Base-by-base conservation (phyloP, 1,284 basidiomycete species). In the Meira miltonrushii region DNA sequence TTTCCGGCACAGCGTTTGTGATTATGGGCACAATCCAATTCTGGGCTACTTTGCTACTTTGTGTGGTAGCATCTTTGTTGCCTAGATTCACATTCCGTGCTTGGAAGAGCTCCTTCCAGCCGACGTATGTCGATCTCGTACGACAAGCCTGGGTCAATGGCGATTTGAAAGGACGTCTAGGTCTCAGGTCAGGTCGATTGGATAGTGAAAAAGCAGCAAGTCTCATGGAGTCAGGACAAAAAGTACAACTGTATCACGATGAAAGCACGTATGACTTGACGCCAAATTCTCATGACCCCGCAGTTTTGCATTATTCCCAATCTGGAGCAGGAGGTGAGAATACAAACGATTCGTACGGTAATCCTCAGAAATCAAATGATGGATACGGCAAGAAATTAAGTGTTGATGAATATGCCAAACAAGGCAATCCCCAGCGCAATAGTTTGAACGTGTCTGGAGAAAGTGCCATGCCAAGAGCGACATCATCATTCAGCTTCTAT, bases 111-210 rank as follows among this genome's bases (percentile, higher is more conserved):
- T 64, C 63, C 2, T 74, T 73, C 65, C 37, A 57, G 2, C 72
- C 72, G 6, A 69, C 70, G 54, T 65, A 74, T 54, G 65, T 71
- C 39, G 71, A 72, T 43, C 58, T 71, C 11, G 55, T 74, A n/a
- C 63, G 72, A 21, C 71, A 74, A 52, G 65, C 64, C 1, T 74
- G 72, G 72, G 62, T 69, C 17, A 62, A 55, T 2, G 72, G 72
- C 8, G 66, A 72, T 44, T 64, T 74, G 50, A 74, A 74, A 53
- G 54, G 67, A 19, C 63, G 64, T 56, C 67, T 74, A 6, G 72
- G 68, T 12, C 55, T 74, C 7, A 39, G 55, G 21, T 19, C 38
- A 17, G 54, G 54, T 21, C 11, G 5, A 2, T 37, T 37, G 15
- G 47, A n/a, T 17, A 23, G 41, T 5, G 46, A 48, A 48, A 19